A percentile compares a stretch with the other conserved stretches of the same genome.
These are phyloP conservation scores for Pseudotsuga menziesii DNA, from an alignment of 75 land plant species.

Conservation along the genomic window DNA sequence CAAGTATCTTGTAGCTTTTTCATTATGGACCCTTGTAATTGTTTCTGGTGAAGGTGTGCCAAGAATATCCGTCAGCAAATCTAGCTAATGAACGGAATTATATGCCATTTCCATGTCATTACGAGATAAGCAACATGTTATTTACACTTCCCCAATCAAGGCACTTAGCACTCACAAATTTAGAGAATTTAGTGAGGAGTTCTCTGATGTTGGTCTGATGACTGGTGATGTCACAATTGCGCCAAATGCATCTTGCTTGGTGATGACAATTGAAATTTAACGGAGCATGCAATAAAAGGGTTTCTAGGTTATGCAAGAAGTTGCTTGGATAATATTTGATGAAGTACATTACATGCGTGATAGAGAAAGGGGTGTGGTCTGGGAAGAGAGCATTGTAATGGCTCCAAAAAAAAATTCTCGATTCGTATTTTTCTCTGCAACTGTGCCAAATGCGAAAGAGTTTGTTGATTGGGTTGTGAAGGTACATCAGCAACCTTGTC, in stretches of 20 bases:
- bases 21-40: too few relatives aligned
- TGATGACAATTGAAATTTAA: conserved; percentile 99
- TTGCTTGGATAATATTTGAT: conserved; percentile 99
- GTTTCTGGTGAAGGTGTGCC: too few relatives aligned
- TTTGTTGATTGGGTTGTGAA: conserved; percentile 99
- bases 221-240: conserved; percentile 99
- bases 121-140: conserved; percentile 80
- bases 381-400: conserved; percentile 99
- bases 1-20: too few relatives aligned
- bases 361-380: conserved; percentile 95
- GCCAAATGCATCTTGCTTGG: conserved; percentile 98
- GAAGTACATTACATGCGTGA: conserved; percentile 99
- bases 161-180: conserved; percentile 98
- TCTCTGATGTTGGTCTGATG: conserved; percentile 98
- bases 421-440: conserved; percentile 97
- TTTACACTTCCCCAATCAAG: conserved; percentile 98
- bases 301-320: conserved; percentile 86
- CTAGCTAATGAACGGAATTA: too few relatives aligned
- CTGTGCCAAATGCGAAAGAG: conserved; percentile 98
- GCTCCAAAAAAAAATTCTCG: conserved; percentile 96
- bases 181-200: conserved; percentile 91
- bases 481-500: conserved; percentile 98
- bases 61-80: too few relatives aligned
- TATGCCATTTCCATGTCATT: conserved; percentile 98
- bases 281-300: conserved; percentile 99